Percentiles rank a stretch among this genome's conserved stretches.
These are phyloP conservation scores for Helianthus annuus DNA, from an alignment of 129 eudicot species.

Conservation along the genomic window HanXRQr2.0-SUNRISE NC_035447.2:40531241-40531740, in stretches of 20 bases:
- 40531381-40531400: too few species aligned
- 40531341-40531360: too few species aligned
- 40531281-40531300: too few species aligned
- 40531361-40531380: too few species aligned
- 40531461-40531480: constrained; percentile 1
- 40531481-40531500: not conserved
- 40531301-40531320: too few species aligned
- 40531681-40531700: not conserved
- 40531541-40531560: not conserved
- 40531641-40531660: too few species aligned
- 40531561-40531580: not conserved
- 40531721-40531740: not conserved
- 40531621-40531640: not conserved
- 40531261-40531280: too few species aligned
- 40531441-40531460: not conserved
- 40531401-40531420: too few species aligned
- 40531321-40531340: too few species aligned
- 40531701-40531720: not conserved
- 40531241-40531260: too few species aligned
- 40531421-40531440: too few species aligned
- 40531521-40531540: constrained; percentile 7
- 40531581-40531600: not conserved
- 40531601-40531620: not conserved
- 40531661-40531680: too few species aligned
- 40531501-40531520: constrained; percentile 1